phyloP scores from a whole-genome alignment of 352 stramenopile genomes.

The Pythium chondricola region DNA sequence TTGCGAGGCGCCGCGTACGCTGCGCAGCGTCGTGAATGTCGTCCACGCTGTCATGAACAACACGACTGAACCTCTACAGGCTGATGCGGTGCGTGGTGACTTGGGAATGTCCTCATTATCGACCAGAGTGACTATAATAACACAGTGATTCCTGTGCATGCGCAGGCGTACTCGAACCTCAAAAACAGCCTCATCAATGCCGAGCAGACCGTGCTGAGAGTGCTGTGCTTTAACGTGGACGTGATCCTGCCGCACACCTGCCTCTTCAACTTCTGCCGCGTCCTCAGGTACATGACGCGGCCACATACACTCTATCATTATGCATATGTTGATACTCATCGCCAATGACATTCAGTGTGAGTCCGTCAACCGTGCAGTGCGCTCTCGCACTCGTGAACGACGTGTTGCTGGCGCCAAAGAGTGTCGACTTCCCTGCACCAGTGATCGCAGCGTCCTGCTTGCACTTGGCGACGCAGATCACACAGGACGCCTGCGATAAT shows the following conservation, averaged over 20 bases:
- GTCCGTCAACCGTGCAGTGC: constrained; percentile 22
- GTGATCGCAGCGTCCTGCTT: constrained; percentile 27
- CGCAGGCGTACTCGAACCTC: constrained; percentile 32
- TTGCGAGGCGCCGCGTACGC: constrained; percentile 34
- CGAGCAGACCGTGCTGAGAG: constrained; percentile 43
- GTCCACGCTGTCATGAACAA: constrained; percentile 29
- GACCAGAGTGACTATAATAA: not conserved
- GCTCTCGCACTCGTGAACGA: constrained; percentile 36
- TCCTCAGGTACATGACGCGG: constrained; percentile 9
- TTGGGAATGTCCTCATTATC: not conserved
- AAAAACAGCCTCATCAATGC: constrained; percentile 45
- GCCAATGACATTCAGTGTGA: not conserved
- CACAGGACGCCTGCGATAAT: constrained; percentile 3
- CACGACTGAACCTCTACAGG: constrained; percentile 22
- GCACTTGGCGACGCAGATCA: constrained; percentile 18
- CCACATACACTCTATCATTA: not conserved
- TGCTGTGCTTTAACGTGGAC: constrained; percentile 43
- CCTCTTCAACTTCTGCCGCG: constrained; percentile 29
- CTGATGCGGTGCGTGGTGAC: constrained; percentile 22
- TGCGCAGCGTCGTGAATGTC: constrained; percentile 49
- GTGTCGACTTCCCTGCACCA: constrained; percentile 21
- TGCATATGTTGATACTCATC: not conserved
- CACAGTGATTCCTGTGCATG: constrained; percentile 2
- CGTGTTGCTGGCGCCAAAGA: constrained; percentile 20
- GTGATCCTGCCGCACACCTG: constrained; percentile 27